Percentiles rank a stretch among this genome's conserved stretches.
These are phyloP conservation scores for Candida maris DNA, from an alignment of 805 yeast species.

Conservation along the genomic window DNA sequence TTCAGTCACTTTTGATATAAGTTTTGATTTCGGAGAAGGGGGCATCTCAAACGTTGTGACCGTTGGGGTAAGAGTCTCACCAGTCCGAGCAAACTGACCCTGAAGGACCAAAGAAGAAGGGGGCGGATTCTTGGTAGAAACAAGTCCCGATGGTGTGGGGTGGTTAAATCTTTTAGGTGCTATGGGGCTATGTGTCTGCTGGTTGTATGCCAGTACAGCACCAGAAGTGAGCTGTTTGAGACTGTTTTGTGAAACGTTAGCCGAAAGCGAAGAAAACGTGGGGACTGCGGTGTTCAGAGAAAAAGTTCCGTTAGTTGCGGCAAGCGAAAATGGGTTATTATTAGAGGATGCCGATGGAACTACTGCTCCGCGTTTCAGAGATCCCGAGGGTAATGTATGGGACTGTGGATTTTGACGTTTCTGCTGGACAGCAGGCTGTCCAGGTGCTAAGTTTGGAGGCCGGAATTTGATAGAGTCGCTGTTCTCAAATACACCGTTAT, in stretches of 20 bases:
- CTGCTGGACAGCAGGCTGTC: slow-evolving; percentile 25
- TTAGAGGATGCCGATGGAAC: slow-evolving; percentile 4
- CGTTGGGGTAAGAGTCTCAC: slow-evolving; percentile 23
- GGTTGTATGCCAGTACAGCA: neutral
- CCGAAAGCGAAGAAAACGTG: slow-evolving; percentile 6
- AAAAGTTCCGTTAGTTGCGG: neutral
- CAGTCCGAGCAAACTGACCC: slow-evolving; percentile 7
- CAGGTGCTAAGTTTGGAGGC: slow-evolving; percentile 13
- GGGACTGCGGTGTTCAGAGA: slow-evolving; percentile 2
- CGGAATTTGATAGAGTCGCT: slow-evolving; percentile 7
- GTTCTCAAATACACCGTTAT: neutral
- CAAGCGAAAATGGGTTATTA: neutral
- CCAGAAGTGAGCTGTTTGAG: neutral
- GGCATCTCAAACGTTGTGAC: slow-evolving; percentile 20
- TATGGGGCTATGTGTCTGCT: neutral
- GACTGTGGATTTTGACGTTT: slow-evolving; percentile 32
- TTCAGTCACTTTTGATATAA: slow-evolving; percentile 18
- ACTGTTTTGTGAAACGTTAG: slow-evolving; percentile 5
- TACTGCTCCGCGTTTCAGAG: slow-evolving; percentile 24
- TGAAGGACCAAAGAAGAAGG: slow-evolving; percentile 4
- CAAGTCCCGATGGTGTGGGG: neutral
- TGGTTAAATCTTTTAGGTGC: slow-evolving; percentile 1
- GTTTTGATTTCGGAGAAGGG: slow-evolving; percentile 23
- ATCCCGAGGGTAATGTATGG: slow-evolving; percentile 15
- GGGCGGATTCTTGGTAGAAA: slow-evolving; percentile 3